Base-by-base conservation (phyloP, 2,329 filamentous ascomycete species). In the Apiospora pterosperma region DNA sequence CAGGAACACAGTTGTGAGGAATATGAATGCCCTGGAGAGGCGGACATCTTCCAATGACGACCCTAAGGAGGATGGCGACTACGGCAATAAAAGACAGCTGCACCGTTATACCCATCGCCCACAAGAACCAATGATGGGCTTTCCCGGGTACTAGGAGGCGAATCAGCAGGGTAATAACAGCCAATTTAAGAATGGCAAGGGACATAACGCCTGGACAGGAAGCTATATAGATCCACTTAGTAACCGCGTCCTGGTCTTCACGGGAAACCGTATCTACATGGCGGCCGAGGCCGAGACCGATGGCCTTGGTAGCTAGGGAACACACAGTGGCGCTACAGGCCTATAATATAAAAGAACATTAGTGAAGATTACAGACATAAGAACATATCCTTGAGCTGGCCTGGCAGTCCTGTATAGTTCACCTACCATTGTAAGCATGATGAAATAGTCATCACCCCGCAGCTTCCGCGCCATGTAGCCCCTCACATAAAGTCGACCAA, bases 401-500 rank as follows among this genome's bases (percentile, higher is more conserved):
- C n/a, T n/a, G n/a, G n/a, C n/a, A n/a, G n/a, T n/a, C n/a, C n/a
- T n/a, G n/a, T n/a, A n/a, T n/a, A n/a, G n/a, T n/a, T n/a, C n/a
- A n/a, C 69, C 69, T 64, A 78, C 76, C 67, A 76, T 69, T 3
- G 77, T 73, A 2, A 69, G 19, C 0, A 73, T 64, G 65, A 79
- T 79, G 31, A 79, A 62, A 58, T 72, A 78, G 64, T 80, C 78
- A 61, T 81, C 78, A 4, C 72, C 58, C 1, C 76, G 73, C 19
- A 78, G 62, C 36, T 74, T 75, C 2, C 72, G 70, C 36, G 77
- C 62, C 23, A 77, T 67, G n/a, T 64, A 66, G 0, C 64, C 65
- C 14, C 77, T 70, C n/a, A n/a, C n/a, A n/a, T n/a, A n/a, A n/a
- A n/a, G n/a, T n/a, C n/a, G n/a, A n/a, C n/a, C n/a, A n/a, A n/a